phyloP scores from a whole-genome alignment of 441 rosid species.

The Euphorbia celastroides region DNA sequence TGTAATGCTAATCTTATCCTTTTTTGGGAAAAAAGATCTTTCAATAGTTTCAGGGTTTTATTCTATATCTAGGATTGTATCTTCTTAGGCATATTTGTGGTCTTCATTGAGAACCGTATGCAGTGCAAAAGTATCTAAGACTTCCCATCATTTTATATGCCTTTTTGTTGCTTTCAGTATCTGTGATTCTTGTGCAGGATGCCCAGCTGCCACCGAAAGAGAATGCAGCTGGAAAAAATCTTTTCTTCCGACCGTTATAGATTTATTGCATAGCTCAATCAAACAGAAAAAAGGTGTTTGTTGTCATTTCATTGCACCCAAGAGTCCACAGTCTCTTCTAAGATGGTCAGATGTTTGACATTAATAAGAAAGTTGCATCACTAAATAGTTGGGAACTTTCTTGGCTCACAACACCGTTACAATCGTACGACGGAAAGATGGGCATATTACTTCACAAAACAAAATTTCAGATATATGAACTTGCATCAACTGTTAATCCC shows the following conservation, averaged over 20 bases:
- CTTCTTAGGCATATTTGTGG: not conserved
- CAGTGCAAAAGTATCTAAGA: not conserved
- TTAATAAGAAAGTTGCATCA: not conserved
- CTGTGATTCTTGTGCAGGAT: not conserved
- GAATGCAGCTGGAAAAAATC: not conserved
- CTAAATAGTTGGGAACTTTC: not conserved
- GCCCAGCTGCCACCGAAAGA: not conserved
- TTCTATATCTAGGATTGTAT: not conserved
- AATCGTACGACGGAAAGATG: not conserved
- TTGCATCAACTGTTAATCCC: not conserved
- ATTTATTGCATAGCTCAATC: too few species aligned
- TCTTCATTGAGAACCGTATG: not conserved
- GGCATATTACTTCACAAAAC: too few species aligned
- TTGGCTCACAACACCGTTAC: not conserved
- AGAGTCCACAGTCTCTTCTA: not conserved
- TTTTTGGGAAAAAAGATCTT: not conserved
- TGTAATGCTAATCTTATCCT: not conserved
- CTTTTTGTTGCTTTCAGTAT: not conserved
- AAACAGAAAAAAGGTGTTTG: not conserved
- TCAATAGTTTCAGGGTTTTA: not conserved
- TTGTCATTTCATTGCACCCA: not conserved
- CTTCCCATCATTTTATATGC: not conserved
- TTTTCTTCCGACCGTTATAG: too few species aligned
- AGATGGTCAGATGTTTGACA: not conserved
- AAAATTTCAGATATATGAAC: too few species aligned